A percentile compares a stretch with the other conserved stretches of the same genome.
Evolutionary conservation across 1,284 basidiomycete genomes (phyloP).

Genomic region (Baeospora myosura): DNA sequence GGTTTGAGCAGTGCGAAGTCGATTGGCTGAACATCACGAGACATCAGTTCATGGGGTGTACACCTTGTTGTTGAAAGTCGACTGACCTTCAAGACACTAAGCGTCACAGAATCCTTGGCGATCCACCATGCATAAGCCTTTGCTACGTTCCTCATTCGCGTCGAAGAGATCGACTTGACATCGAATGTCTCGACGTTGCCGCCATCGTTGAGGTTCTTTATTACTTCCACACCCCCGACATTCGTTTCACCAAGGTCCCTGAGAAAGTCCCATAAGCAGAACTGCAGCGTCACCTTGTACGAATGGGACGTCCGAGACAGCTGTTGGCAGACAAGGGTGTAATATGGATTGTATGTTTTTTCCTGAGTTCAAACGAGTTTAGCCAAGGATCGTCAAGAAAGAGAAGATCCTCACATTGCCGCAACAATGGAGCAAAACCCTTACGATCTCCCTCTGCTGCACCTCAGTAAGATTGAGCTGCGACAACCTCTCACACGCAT

Average conservation of each 20-base stretch:
- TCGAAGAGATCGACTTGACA: conserved; percentile 50
- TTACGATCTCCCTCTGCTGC: conserved; percentile 91
- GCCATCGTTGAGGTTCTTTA: conserved; percentile 55
- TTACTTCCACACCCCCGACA: conserved; percentile 75
- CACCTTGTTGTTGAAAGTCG: background rate
- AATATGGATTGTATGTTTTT: conserved; percentile 92
- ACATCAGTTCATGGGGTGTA: background rate
- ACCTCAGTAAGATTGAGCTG: conserved; percentile 82
- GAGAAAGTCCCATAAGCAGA: conserved; percentile 95
- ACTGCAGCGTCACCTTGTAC: conserved; percentile 91
- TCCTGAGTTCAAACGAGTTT: conserved; percentile 46
- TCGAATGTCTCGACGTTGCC: conserved; percentile 35
- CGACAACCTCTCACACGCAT: conserved; percentile 83
- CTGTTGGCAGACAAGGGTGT: conserved; percentile 79
- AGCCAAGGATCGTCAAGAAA: background rate
- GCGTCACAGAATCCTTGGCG: conserved; percentile 62
- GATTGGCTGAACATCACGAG: conserved; percentile 51
- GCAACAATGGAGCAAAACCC: conserved; percentile 89
- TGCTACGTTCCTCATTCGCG: conserved; percentile 59
- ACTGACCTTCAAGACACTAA: conserved; percentile 78
- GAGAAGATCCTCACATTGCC: conserved; percentile 60
- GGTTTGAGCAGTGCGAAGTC: conserved; percentile 73
- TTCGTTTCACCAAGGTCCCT: conserved; percentile 82
- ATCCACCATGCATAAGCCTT: conserved; percentile 82
- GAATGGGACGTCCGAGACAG: conserved; percentile 70